Evolutionary conservation across 805 yeast genomes (phyloP).

Genomic region (Komagataella pseudopastoris): DNA sequence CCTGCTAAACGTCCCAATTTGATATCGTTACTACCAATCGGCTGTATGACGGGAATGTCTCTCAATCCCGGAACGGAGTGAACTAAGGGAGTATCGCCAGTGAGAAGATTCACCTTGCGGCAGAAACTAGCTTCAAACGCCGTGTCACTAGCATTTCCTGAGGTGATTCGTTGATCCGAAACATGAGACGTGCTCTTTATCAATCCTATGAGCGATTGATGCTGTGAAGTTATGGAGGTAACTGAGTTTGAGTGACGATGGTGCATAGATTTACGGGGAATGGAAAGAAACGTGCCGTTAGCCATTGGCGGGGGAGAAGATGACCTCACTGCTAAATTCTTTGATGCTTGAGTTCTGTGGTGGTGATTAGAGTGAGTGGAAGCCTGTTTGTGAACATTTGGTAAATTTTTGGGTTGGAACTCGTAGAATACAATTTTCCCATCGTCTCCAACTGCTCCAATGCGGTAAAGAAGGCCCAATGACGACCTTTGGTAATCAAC

Average conservation of each 20-base stretch:
- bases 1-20: conserved; percentile 19
- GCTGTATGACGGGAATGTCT: conserved; percentile 16
- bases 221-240: conserved; percentile 15
- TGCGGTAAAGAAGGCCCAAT: conserved; percentile 23
- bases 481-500: conserved; percentile 25
- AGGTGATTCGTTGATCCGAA: neutral
- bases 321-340: neutral
- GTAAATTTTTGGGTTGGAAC: conserved; percentile 30
- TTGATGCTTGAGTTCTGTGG: neutral
- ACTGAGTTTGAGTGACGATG: conserved; percentile 11
- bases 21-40: conserved; percentile 18
- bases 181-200: conserved; percentile 5
- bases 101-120: neutral
- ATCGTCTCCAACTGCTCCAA: conserved; percentile 45
- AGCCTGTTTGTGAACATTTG: conserved; percentile 15
- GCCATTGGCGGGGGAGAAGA: neutral
- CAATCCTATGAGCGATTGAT: conserved; percentile 12
- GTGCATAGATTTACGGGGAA: neutral
- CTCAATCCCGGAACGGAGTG: conserved; percentile 13
- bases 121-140: neutral
- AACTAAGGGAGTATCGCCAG: conserved; percentile 6
- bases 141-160: neutral
- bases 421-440: conserved; percentile 40
- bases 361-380: neutral
- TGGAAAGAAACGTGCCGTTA: neutral